Conservation (phyloP, 2,329 filamentous ascomycete species). For the Leptoxyphium fumago region DNA sequence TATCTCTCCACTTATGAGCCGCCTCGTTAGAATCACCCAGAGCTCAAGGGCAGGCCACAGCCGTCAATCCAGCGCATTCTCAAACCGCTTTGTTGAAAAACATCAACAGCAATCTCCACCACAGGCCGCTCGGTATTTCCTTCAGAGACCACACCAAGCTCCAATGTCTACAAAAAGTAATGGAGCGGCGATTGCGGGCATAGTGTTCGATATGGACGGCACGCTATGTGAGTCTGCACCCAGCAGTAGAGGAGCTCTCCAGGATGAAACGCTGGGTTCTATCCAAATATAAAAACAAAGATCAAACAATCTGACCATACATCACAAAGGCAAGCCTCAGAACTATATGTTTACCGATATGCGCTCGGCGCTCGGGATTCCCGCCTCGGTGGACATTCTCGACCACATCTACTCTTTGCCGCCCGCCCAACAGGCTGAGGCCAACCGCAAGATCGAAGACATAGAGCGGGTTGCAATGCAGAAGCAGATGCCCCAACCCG, state of each 20-base stretch:
- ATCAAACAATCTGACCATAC: conserved; percentile 1
- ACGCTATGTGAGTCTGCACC: conserved; percentile 53
- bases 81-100: no score
- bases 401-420: conserved; percentile 71
- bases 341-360: conserved; percentile 93
- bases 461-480: conserved; percentile 76
- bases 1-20: no score
- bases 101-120: no score
- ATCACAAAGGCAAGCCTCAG: conserved; percentile 57
- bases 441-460: conserved; percentile 57
- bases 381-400: conserved; percentile 66
- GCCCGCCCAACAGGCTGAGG: conserved; percentile 39
- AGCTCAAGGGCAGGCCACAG: no score
- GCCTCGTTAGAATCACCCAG: no score
- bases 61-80: no score
- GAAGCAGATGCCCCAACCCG: conserved; percentile 66
- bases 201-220: conserved; percentile 88
- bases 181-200: conserved; percentile 31
- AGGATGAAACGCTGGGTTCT: conserved; percentile 5
- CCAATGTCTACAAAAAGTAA: no score
- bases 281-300: background rate
- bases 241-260: background rate
- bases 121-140: no score
- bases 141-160: no score
- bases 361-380: conserved; percentile 59